These are phyloP conservation scores for Wickerhamomyces kurtzmanii DNA, from an alignment of 805 yeast species.

Conservation along the genomic window DNA sequence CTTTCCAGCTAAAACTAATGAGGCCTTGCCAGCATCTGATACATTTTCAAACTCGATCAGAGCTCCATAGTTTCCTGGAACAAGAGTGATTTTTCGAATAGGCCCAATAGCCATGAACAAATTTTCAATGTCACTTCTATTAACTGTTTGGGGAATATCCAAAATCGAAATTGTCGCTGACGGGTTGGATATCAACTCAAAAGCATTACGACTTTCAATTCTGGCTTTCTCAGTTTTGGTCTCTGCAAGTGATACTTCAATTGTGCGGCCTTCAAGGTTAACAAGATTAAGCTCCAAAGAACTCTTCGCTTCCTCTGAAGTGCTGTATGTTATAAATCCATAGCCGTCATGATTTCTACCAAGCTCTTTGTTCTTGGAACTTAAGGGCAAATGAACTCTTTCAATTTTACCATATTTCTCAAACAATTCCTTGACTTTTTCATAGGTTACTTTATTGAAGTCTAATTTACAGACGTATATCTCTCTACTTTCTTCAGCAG, in stretches of 20 bases:
- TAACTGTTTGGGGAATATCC: conserved; percentile 27
- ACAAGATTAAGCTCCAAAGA: conserved; percentile 35
- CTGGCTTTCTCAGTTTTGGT: conserved; percentile 24
- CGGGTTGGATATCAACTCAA: conserved; percentile 11
- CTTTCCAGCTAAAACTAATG: conserved; percentile 29
- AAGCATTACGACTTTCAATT: conserved; percentile 15
- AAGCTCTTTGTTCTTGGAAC: conserved; percentile 11
- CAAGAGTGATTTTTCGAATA: conserved; percentile 31
- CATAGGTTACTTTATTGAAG: conserved; percentile 28
- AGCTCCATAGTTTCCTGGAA: conserved; percentile 37
- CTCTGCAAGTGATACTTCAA: conserved; percentile 41
- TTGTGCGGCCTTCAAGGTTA: conserved; percentile 32
- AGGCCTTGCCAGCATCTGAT: conserved; percentile 41
- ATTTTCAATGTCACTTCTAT: conserved; percentile 20
- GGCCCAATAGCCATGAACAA: conserved; percentile 24
- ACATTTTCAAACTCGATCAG: conserved; percentile 34
- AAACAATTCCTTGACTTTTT: conserved; percentile 30
- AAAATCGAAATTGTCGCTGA: conserved; percentile 13
- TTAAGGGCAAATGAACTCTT: conserved; percentile 37
- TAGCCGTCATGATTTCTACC: conserved; percentile 42
- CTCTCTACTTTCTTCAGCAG: conserved; percentile 46
- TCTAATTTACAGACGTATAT: conserved; percentile 45
- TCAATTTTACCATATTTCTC: conserved; percentile 43
- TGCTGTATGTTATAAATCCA: conserved; percentile 49
- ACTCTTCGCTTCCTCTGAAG: conserved; percentile 31